Conservation (phyloP, 768 basidiomycete species). For the Xanthoconium purpureum region DNA sequence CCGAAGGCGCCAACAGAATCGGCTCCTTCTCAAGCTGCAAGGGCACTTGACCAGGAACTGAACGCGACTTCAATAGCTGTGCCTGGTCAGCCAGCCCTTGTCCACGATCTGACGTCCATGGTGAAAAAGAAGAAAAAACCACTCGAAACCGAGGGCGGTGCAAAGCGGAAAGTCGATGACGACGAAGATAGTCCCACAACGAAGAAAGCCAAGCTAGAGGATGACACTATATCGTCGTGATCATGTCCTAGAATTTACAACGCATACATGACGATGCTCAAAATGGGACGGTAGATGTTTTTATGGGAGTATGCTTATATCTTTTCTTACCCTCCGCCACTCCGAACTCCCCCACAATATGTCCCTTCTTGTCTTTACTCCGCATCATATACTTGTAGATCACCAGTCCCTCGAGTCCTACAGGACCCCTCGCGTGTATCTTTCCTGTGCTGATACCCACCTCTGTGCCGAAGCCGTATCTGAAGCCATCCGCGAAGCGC, state of each 20-base stretch:
- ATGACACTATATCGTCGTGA: constrained; percentile 19
- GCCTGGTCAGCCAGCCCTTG: constrained; percentile 38
- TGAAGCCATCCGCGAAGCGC: constrained; percentile 93
- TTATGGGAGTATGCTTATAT: constrained; percentile 58
- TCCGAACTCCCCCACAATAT: constrained; percentile 86
- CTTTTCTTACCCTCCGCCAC: constrained; percentile 61
- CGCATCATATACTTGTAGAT: constrained; percentile 95
- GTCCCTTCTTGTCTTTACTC: constrained; percentile 71
- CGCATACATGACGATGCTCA: constrained; percentile 6
- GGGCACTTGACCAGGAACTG: constrained; percentile 68
- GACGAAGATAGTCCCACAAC: constrained; percentile 44
- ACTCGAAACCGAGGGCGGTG: constrained; percentile 35
- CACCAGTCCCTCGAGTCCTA: constrained; percentile 89
- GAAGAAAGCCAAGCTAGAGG: constrained; percentile 67
- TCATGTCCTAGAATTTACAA: not conserved
- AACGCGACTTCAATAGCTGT: constrained; percentile 41
- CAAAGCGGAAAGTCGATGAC: constrained; percentile 73
- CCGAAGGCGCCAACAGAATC: constrained; percentile 60
- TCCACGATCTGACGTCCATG: constrained; percentile 82
- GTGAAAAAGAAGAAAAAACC: constrained; percentile 82
- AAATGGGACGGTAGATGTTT: constrained; percentile 22
- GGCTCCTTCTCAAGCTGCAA: constrained; percentile 69
- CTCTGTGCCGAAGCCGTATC: constrained; percentile 97
- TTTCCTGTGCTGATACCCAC: constrained; percentile 96
- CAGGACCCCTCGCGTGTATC: constrained; percentile 95